A percentile compares a stretch with the other conserved stretches of the same genome.
These are phyloP conservation scores for Wallemia hederae DNA, from an alignment of 1,284 basidiomycete genomes.

Conservation along the genomic window DNA sequence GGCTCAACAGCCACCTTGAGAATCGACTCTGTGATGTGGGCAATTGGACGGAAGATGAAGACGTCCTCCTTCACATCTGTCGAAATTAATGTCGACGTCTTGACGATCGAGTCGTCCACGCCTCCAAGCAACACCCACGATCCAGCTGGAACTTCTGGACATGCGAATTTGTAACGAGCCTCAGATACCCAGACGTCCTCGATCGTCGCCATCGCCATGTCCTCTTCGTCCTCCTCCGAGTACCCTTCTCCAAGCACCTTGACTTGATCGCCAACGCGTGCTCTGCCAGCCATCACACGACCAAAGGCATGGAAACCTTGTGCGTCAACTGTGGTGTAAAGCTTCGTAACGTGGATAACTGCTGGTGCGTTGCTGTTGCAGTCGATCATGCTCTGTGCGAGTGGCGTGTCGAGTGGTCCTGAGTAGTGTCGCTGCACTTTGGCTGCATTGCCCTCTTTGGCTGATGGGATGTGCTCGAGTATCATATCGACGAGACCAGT, in stretches of 20 bases:
- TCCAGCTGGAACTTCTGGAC: conserved; percentile 64
- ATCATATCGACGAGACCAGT: conserved; percentile 79
- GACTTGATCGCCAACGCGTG: conserved; percentile 49
- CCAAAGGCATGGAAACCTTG: conserved; percentile 87
- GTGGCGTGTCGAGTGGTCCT: conserved; percentile 48
- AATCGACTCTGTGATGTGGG: conserved; percentile 89
- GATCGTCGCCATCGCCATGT: conserved; percentile 64
- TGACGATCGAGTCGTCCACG: conserved; percentile 75
- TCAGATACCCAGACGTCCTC: conserved; percentile 73
- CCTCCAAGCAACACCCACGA: conserved; percentile 78
- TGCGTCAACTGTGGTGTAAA: conserved; percentile 86
- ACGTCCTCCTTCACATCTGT: conserved; percentile 43
- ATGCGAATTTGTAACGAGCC: conserved; percentile 67
- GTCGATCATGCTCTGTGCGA: conserved; percentile 46
- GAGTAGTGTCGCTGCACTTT: conserved; percentile 67
- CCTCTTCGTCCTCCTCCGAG: conserved; percentile 91
- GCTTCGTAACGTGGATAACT: conserved; percentile 72
- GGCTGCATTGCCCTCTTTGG: conserved; percentile 31
- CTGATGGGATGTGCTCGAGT: conserved; percentile 61
- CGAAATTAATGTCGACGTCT: conserved; percentile 67
- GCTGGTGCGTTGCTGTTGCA: conserved; percentile 64
- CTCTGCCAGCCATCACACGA: conserved; percentile 69
- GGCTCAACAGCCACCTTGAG: conserved; percentile 97
- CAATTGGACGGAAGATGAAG: conserved; percentile 78
- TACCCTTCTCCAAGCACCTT: conserved; percentile 96